Base-by-base conservation (phyloP, 2,329 filamentous ascomycete genomes). In the Trichoderma sp. region DNA sequence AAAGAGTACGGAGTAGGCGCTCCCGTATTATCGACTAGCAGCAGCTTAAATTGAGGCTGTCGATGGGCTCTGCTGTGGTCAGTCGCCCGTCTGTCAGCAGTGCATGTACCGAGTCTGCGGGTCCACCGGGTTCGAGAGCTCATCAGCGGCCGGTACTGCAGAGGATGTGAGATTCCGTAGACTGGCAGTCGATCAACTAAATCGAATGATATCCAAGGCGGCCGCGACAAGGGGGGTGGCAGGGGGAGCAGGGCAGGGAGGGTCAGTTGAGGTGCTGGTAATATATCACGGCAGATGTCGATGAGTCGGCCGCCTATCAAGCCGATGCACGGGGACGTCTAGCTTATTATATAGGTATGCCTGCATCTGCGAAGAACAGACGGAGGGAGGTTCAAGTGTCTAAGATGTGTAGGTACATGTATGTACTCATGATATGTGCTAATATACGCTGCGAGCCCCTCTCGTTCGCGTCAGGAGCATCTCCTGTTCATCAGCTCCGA, bases 21-120 rank as follows among this genome's bases (percentile, higher is more conserved):
- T 12, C 17, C 39, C 30, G 30, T 63, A 55, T 23, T 17, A 43
- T 57, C 36, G 57, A 30, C 30, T 47, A 65, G 30, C 55, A 58
- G 57, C 26, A 62, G 30, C 20, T 61, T 43, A 47, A 30, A 30
- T 23, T 65, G 66, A 72, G 70, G 66, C 70, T 70, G 58, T 53
- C 59, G 36, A 70, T 72, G 66, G 58, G 12, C 64, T 67, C n/a
- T 23, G 57, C 58, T n/a, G 43, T 61, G 71, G 71, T 72, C 71
- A 72, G 66, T 72, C 43, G 71, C 67, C 71, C 67, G 66, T 64
- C 71, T 53, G 71, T 72, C 67, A 72, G 71, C 71, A 63, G 71
- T 17, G 62, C 69, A 67, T 43, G 34, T 50, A 70, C 70, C 70
- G 66, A 43, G 28, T 17, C 30, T 72, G 61, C 71, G 71, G 71